Evolutionary conservation across 2,329 filamentous ascomycete genomes (phyloP), one percentile per base, ranked within the genome.

Genomic region (Neofusicoccum cordaticola): DNA sequence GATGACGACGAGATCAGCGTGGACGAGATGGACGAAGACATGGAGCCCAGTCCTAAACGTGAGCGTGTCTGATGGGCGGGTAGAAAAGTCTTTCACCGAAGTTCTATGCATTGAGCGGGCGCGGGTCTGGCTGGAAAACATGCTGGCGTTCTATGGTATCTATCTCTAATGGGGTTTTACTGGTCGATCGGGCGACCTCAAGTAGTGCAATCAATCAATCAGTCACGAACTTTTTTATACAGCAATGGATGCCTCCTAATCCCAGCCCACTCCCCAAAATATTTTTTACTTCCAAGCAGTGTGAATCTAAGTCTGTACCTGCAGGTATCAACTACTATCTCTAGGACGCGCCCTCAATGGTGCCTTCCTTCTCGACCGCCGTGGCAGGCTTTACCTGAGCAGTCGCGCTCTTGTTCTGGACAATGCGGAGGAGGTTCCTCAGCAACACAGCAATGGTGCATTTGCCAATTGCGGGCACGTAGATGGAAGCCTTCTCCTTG

Each of bases 391-490:
- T 61, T 9, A 22, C 37, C 47, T 65, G 37, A 19, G 53, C 17
- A 48, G 61, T 73, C 31, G 76, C 73, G 45, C 74, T 73, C 58
- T 72, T 76, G 69, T 80, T 80, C 66, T 82, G 79, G 19, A 79
- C 75, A 53, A 83, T 77, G 44, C 80, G 79, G 74, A 98, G 84
- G 41, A 98, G 80, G 74, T 99, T 99, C 64, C 95, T 85, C 72
- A 98, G 81, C 65, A 99, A 80, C 39, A 97, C 89, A 15, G 94
- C 91, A 75, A 98, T 98, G 0, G 95, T 99, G 53, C 98, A 94
- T 82, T 98, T 99, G 71, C 95, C 95, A 69, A 97, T 96, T 0
- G 94, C 95, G 1, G 95, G 95, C 17, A 98, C 93, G 72, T 97
- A 99, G 72, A 99, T 96, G 4, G 92, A 93, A 1, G 95, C 95